These are phyloP conservation scores for Marsdenia floribunda DNA, from an alignment of 257 asterid species.

Conservation along the genomic window DNA sequence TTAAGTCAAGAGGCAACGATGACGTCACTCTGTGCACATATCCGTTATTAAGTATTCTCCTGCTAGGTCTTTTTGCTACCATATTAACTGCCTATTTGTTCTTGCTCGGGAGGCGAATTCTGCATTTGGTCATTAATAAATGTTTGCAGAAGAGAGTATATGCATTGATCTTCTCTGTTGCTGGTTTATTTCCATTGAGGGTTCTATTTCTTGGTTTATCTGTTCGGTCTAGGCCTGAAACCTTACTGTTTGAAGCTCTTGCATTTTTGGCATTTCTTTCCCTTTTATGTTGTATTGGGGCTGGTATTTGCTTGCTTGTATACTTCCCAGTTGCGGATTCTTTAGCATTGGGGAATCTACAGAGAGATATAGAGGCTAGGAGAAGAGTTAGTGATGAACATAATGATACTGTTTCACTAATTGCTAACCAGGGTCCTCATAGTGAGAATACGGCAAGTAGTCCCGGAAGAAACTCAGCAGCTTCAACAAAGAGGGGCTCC, in stretches of 20 bases:
- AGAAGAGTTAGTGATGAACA: constrained; percentile 38
- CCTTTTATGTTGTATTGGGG: constrained; percentile 59
- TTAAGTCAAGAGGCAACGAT: constrained; percentile 21
- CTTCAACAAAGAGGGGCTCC: constrained; percentile 48
- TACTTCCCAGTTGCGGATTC: constrained; percentile 84
- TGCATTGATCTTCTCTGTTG: constrained; percentile 46
- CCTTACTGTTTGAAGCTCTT: constrained; percentile 37
- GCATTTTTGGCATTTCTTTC: constrained; percentile 73
- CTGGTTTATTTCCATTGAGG: constrained; percentile 59
- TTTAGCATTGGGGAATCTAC: constrained; percentile 53
- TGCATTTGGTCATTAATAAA: constrained; percentile 69
- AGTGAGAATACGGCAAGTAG: constrained; percentile 39
- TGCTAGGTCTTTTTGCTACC: constrained; percentile 62
- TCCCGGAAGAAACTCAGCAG: constrained; percentile 37
- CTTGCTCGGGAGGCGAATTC: constrained; percentile 67
- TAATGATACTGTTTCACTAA: constrained; percentile 55
- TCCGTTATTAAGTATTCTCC: constrained; percentile 64
- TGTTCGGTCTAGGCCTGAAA: constrained; percentile 49
- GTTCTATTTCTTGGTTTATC: constrained; percentile 68
- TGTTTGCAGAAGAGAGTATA: constrained; percentile 77
- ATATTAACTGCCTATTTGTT: constrained; percentile 48
- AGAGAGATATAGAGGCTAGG: constrained; percentile 52
- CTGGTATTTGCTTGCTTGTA: constrained; percentile 62
- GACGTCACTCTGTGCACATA: constrained; percentile 61
- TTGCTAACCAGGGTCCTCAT: constrained; percentile 52